Evolutionary conservation across 768 basidiomycete species (phyloP), one percentile per base, ranked within the genome.

Genomic region (Auricularia heimuer): DNA sequence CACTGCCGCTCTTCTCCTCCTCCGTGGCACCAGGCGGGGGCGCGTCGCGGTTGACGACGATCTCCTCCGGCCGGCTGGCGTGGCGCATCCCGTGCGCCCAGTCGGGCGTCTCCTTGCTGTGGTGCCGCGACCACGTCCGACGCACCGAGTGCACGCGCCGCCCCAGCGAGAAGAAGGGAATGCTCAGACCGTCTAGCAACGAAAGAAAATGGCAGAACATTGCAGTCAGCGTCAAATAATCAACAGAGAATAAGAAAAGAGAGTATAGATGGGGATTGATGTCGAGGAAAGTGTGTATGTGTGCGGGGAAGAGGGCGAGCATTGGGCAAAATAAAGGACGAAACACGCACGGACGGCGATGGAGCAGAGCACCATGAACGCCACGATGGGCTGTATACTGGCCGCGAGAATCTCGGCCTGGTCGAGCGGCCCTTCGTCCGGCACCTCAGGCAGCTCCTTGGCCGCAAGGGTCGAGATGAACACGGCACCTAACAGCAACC

Each of bases 161-260:
- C 18, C 94, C 89, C 35, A 98, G 85, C 24, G 94, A 94, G 80
- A 98, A 97, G 72, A 89, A 89, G 0, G 96, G 94, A 68, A 99
- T 97, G 11, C 93, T 95, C 7, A 97, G 80, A 2, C 94, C 95
- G 71, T 93, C 79, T 79, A 37, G 11, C 24, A 60, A 29, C 24
- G 8, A 24, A 10, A 10, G 7, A 54, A 8, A 42, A 7, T 14
- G 8, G 39, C 39, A 42, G 8, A 42, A 42, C 39, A 42, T 42
- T 42, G 18, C 10, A 45, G 44, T 45, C 44, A 45, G 44, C 44
- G 18, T 45, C 18, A 45, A 45, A 45, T 45, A 29, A 29, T 29
- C 29, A 29, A 29, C 29, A 29, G 29, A 29, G 29, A 29, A 29
- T 29, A 29, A 33, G 61, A 54, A 16, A 21, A 24, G 35, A 29